Evolutionary conservation across 139 green algal genomes (phyloP).

Genomic region (Chlorella sp.): DNA sequence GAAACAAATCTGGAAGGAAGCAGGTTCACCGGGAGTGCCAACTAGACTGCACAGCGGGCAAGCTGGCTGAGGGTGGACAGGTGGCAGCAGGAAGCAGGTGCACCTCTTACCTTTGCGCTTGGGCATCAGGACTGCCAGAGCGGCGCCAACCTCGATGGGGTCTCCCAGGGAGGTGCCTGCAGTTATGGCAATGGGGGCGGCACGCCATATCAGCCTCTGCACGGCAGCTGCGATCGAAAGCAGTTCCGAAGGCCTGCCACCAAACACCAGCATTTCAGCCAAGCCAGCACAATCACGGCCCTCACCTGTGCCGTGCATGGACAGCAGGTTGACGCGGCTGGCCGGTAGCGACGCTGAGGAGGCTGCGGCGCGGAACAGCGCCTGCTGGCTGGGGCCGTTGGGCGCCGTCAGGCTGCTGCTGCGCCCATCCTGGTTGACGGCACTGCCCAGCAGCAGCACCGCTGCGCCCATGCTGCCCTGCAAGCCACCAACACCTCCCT

Average conservation of each 20-base stretch:
- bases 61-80: no score
- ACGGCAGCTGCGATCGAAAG: no score
- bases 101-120: conserved; percentile 24
- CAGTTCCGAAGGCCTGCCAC: no score
- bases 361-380: conserved; percentile 65
- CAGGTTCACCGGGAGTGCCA: no score
- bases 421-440: conserved; percentile 63
- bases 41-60: no score
- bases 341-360: conserved; percentile 7
- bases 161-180: conserved; percentile 61
- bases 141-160: conserved; percentile 65
- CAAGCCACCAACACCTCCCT: background rate
- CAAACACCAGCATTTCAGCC: no score
- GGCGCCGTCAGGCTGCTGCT: conserved; percentile 60
- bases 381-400: conserved; percentile 62
- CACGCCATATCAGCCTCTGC: no score
- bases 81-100: no score
- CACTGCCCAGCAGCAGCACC: conserved; percentile 22
- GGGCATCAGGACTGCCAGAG: conserved; percentile 47
- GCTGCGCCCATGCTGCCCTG: background rate
- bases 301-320: conserved; percentile 71
- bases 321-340: conserved; percentile 25
- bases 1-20: background rate
- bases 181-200: background rate
- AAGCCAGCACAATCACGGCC: no score